A percentile compares a stretch with the other conserved stretches of the same genome.
These are phyloP conservation scores for Anisogramma anomala DNA, from an alignment of 2,329 filamentous ascomycete species.

Conservation along the genomic window DNA sequence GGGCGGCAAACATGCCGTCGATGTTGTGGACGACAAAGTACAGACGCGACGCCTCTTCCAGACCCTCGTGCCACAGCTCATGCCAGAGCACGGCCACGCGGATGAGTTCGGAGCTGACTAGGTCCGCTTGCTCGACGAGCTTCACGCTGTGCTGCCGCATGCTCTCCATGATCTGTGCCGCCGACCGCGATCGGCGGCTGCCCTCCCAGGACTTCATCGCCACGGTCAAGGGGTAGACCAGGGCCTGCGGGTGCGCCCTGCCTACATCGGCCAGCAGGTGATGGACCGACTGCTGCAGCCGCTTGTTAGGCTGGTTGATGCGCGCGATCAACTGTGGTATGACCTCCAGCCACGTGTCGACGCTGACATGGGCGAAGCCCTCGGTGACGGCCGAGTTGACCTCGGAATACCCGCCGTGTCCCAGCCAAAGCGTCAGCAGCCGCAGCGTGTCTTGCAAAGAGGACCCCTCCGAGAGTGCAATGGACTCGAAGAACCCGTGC, in stretches of 20 bases:
- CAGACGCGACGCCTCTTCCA: slow-evolving; percentile 89
- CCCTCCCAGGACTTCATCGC: slow-evolving; percentile 90
- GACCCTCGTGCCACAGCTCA: slow-evolving; percentile 94
- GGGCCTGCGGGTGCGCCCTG: slow-evolving; percentile 83
- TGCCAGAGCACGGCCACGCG: slow-evolving; percentile 96
- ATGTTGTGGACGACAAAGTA: slow-evolving; percentile 98
- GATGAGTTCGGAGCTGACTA: slow-evolving; percentile 93
- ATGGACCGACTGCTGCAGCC: slow-evolving; percentile 83
- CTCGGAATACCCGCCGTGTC: slow-evolving; percentile 76
- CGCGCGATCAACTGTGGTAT: slow-evolving; percentile 94
- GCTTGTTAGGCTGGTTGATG: slow-evolving; percentile 88
- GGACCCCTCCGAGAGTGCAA: slow-evolving; percentile 79
- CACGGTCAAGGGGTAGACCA: slow-evolving; percentile 94
- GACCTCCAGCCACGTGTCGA: slow-evolving; percentile 97
- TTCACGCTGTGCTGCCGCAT: slow-evolving; percentile 91
- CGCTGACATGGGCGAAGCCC: slow-evolving; percentile 80
- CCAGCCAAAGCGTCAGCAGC: slow-evolving; percentile 90
- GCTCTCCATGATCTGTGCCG: slow-evolving; percentile 90
- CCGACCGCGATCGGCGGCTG: slow-evolving; percentile 72
- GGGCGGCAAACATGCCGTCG: slow-evolving; percentile 87
- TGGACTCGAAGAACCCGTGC: slow-evolving; percentile 94
- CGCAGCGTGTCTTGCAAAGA: slow-evolving; percentile 92
- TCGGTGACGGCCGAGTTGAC: slow-evolving; percentile 83
- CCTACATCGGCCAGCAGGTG: slow-evolving; percentile 87
- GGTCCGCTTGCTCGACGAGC: slow-evolving; percentile 87